Conservation (phyloP, 148 eudicot species). For the Limonium bicolor region DNA sequence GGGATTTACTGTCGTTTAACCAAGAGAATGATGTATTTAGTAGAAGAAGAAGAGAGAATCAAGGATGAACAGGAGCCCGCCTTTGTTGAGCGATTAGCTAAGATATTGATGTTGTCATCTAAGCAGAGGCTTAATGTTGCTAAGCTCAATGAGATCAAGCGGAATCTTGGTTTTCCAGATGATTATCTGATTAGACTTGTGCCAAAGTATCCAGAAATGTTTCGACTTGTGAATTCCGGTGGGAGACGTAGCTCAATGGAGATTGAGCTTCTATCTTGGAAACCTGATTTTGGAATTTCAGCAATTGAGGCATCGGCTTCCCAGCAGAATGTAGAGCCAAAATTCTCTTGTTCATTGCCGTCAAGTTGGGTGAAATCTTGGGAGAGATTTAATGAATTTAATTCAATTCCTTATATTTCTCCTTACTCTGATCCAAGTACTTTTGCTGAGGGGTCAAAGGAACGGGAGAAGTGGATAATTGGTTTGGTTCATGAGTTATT, state of each 20-base stretch:
- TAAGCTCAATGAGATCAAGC: constrained; percentile 63
- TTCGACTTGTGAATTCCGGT: constrained; percentile 61
- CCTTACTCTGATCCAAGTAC: constrained; percentile 35
- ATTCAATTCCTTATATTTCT: constrained; percentile 72
- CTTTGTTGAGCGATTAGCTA: constrained; percentile 55
- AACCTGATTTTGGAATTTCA: constrained; percentile 56
- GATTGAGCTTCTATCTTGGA: constrained; percentile 70
- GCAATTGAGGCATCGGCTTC: constrained; percentile 34
- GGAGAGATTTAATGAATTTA: constrained; percentile 71
- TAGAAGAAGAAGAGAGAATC: constrained; percentile 65
- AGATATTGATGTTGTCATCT: constrained; percentile 67
- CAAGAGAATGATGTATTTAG: constrained; percentile 57
- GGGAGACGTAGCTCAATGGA: constrained; percentile 80
- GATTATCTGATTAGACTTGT: constrained; percentile 73
- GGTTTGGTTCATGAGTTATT: constrained; percentile 71
- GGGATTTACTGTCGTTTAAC: constrained; percentile 49
- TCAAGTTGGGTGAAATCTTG: constrained; percentile 67
- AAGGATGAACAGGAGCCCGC: constrained; percentile 50
- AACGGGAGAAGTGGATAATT: constrained; percentile 64
- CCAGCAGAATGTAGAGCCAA: constrained; percentile 30
- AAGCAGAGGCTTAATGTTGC: constrained; percentile 58
- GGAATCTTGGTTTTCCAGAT: constrained; percentile 82
- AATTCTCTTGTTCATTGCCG: constrained; percentile 65
- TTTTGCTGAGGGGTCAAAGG: constrained; percentile 53
- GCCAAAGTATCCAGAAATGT: constrained; percentile 62